phyloP scores from a whole-genome alignment of 1,139 yeast species.

The Debaryomyces singareniensis region DNA sequence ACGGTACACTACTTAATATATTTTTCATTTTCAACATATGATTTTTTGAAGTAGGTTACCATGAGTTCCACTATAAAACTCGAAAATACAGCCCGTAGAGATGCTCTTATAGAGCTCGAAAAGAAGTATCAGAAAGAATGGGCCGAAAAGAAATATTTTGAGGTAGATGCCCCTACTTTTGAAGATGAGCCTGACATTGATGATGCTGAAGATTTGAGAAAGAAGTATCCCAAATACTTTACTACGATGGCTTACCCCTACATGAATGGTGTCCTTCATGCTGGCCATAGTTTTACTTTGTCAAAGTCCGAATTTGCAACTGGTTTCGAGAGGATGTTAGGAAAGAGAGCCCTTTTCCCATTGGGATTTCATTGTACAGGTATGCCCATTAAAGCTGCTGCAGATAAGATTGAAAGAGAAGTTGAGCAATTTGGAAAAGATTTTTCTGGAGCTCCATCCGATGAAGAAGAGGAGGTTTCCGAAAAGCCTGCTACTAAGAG shows the following conservation, averaged over 20 bases:
- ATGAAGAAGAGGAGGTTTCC: conserved; percentile 35
- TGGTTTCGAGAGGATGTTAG: conserved; percentile 93
- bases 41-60: conserved; percentile 3
- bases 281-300: conserved; percentile 94
- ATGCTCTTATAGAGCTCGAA: conserved; percentile 83
- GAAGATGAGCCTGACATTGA: conserved; percentile 53
- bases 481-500: conserved; percentile 32
- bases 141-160: conserved; percentile 81
- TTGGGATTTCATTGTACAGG: conserved; percentile 99
- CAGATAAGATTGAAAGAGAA: conserved; percentile 92
- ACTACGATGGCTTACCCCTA: conserved; percentile 98
- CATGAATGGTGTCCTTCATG: conserved; percentile 98
- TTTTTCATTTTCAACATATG: background rate
- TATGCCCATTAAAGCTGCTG: conserved; percentile 97
- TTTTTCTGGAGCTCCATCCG: conserved; percentile 62
- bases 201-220: conserved; percentile 66
- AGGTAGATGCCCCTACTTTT: conserved; percentile 77
- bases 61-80: conserved; percentile 42
- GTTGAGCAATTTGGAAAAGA: conserved; percentile 84
- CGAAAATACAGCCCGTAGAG: conserved; percentile 80
- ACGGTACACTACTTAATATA: no score
- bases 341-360: conserved; percentile 90
- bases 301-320: conserved; percentile 92
- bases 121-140: conserved; percentile 83
- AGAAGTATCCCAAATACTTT: conserved; percentile 79